Conservation (phyloP, 441 rosid species). For the Cnidoscolus chayamansa region DNA sequence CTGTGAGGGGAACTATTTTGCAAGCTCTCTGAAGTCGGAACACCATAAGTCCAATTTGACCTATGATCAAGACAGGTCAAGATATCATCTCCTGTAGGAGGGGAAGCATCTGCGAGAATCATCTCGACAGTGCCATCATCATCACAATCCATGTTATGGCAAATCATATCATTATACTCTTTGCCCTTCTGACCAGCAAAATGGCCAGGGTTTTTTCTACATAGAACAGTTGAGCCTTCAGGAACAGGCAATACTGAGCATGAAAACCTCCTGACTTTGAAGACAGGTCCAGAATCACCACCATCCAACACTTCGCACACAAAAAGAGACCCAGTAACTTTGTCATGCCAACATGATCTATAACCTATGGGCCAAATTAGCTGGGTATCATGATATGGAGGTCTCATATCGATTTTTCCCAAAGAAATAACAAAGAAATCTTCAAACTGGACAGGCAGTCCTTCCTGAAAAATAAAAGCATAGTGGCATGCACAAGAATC, state of each 20-base stretch:
- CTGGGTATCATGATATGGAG: constrained; percentile 68
- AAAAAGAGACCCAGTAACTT: constrained; percentile 82
- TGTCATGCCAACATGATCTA: constrained; percentile 98
- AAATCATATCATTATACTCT: constrained; percentile 31
- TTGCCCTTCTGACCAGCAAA: constrained; percentile 33
- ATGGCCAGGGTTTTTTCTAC: constrained; percentile 36
- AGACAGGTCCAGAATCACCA: constrained; percentile 84
- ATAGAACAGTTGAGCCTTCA: constrained; percentile 57
- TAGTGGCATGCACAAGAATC: constrained; percentile 21
- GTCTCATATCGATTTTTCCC: constrained; percentile 81
- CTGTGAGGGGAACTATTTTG: constrained; percentile 33
- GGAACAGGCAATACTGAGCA: constrained; percentile 69
- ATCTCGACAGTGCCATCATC: constrained; percentile 47
- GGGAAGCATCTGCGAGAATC: constrained; percentile 64
- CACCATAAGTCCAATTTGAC: constrained; percentile 29
- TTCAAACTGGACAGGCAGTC: constrained; percentile 84
- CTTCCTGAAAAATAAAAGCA: constrained; percentile 56
- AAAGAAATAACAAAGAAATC: constrained; percentile 84
- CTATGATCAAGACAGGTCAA: constrained; percentile 47
- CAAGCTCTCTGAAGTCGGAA: constrained; percentile 28
- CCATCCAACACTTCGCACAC: constrained; percentile 83
- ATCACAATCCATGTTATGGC: constrained; percentile 38
- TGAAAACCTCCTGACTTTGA: constrained; percentile 75
- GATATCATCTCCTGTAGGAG: constrained; percentile 67
- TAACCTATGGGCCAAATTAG: constrained; percentile 81